Evolutionary conservation across 805 yeast genomes (phyloP).

Genomic region (Pichia exigua): DNA sequence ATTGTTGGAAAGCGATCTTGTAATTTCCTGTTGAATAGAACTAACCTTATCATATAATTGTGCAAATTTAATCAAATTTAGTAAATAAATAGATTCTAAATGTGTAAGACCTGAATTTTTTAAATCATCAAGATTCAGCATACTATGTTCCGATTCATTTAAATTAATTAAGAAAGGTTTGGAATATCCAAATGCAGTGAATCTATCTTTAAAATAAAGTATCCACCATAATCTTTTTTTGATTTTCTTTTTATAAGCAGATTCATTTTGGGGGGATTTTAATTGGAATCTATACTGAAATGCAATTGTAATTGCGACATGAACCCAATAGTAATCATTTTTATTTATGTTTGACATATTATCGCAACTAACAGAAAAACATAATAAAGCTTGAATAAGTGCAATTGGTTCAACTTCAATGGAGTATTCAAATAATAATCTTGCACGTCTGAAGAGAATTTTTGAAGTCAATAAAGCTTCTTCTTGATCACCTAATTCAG

Average conservation of each 20-base stretch:
- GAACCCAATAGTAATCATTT: constrained; percentile 68
- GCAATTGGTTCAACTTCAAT: constrained; percentile 61
- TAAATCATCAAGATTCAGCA: constrained; percentile 61
- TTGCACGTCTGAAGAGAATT: constrained; percentile 35
- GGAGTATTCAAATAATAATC: constrained; percentile 60
- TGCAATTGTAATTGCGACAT: constrained; percentile 62
- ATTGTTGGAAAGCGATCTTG: constrained; percentile 46
- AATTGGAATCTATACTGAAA: constrained; percentile 73
- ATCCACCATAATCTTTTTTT: constrained; percentile 54
- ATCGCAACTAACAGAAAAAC: constrained; percentile 20
- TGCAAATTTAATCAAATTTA: constrained; percentile 56
- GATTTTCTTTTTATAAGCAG: constrained; percentile 19
- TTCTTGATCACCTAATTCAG: constrained; percentile 43
- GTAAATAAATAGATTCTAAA: constrained; percentile 48
- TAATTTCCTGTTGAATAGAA: constrained; percentile 62
- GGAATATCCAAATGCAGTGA: constrained; percentile 65
- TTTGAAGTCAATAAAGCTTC: constrained; percentile 32
- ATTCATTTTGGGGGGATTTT: constrained; percentile 16
- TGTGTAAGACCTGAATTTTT: constrained; percentile 43
- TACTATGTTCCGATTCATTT: constrained; percentile 71
- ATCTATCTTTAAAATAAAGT: constrained; percentile 61
- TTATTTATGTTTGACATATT: constrained; percentile 33
- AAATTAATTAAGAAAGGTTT: constrained; percentile 61
- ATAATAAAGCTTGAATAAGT: constrained; percentile 48
- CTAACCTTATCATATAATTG: constrained; percentile 65